Evolutionary conservation across 305 asterid species (phyloP).

Genomic region (Vinca major): DNA sequence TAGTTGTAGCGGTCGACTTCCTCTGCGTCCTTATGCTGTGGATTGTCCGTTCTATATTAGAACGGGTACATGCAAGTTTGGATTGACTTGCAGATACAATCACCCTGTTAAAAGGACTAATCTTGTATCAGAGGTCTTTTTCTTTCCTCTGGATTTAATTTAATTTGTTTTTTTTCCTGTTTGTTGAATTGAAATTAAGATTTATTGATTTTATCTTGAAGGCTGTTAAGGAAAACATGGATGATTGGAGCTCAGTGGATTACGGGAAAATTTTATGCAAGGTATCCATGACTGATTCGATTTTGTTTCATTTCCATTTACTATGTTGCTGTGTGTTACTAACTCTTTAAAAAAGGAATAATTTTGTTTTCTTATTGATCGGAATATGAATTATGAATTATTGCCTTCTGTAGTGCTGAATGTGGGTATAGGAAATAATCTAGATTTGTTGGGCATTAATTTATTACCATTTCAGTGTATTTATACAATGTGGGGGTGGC

Average conservation of each 20-base stretch:
- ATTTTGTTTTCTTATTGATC: not conserved
- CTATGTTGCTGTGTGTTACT: not conserved
- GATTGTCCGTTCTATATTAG: constrained; percentile 28
- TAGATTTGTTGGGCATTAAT: not conserved
- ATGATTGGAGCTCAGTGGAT: constrained; percentile 7
- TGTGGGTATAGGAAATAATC: not conserved
- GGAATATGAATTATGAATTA: not conserved
- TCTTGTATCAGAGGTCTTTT: constrained; percentile 13
- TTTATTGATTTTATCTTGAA: constrained; percentile 11
- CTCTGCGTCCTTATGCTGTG: constrained; percentile 30
- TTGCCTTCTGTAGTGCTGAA: not conserved
- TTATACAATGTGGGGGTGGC: not conserved
- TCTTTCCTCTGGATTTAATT: not conserved
- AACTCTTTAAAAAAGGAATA: not conserved
- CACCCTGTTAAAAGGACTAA: constrained; percentile 21
- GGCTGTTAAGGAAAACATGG: constrained; percentile 15
- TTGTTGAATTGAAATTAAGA: not conserved
- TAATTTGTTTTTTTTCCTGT: not conserved
- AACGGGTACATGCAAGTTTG: constrained; percentile 31
- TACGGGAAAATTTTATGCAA: constrained; percentile 25
- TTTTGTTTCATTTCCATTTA: not conserved
- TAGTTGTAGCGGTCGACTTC: constrained; percentile 7
- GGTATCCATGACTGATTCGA: constrained; percentile 10
- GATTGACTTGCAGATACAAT: constrained; percentile 23
- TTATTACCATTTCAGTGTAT: not conserved